Evolutionary conservation across 2,329 filamentous ascomycete genomes (phyloP), one percentile per base, ranked within the genome.

Genomic region (Seiridium unicorne): DNA sequence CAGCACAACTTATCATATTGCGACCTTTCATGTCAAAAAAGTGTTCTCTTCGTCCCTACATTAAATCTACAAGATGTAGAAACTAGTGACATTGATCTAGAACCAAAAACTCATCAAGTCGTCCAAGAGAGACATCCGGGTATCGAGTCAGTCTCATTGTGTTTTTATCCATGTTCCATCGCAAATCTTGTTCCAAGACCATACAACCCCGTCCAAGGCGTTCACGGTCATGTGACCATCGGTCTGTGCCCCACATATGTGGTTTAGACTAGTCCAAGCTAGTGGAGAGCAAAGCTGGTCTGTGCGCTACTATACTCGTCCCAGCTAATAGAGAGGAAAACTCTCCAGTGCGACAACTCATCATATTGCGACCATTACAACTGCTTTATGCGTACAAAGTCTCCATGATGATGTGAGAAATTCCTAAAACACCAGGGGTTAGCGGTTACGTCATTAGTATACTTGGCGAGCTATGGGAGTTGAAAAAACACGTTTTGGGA

Each of bases 341-440:
- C n/a, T n/a, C n/a, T n/a, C n/a, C n/a, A 26, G 18, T 2, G 18
- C 18, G 18, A 26, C 18, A 26, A 26, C 18, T 26, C 18, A 26
- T 26, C 18, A 26, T 26, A 26, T 26, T 26, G 18, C 18, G 18
- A 26, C 18, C 2, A 1, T 42, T 13, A 8, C 38, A 8, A 42
- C 38, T 13, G 7, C 38, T 42, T 2, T 51, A 51, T 38, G 31
- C 32, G 49, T 51, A 51, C 34, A 51, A 34, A 13, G 54, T 57
- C 54, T 57, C 89, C 75, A 91, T 89, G 64, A 93, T 88, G 72
- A 92, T 91, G 77, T 88, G 90, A 64, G 91, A 91, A n/a, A n/a
- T n/a, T n/a, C n/a, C n/a, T n/a, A n/a, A n/a, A n/a, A n/a, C n/a
- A n/a, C n/a, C n/a, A n/a, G n/a, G n/a, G n/a, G n/a, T n/a, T n/a